Conservation (phyloP, 257 asterid genomes). For the Prunella vulgaris region DNA sequence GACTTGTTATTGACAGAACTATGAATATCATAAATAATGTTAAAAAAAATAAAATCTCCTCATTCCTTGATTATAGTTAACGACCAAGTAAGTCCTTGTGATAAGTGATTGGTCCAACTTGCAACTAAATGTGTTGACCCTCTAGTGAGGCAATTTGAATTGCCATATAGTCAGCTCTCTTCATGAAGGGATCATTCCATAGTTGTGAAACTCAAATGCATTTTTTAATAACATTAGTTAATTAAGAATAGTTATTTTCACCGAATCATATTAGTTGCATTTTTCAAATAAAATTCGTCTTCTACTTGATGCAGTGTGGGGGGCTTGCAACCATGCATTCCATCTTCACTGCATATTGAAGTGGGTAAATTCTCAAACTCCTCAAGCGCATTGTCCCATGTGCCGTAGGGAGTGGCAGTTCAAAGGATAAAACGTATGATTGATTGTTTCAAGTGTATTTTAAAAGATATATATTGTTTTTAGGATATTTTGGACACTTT, state of each 20-base stretch:
- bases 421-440: slow-evolving; percentile 42
- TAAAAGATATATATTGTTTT: no score
- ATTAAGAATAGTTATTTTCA: no score
- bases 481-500: no score
- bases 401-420: slow-evolving; percentile 95
- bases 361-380: slow-evolving; percentile 90
- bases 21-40: background rate
- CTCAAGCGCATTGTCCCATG: slow-evolving; percentile 93
- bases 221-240: background rate
- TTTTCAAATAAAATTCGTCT: background rate
- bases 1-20: background rate
- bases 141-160: background rate
- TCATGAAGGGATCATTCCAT: background rate
- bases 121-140: background rate
- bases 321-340: slow-evolving; percentile 86
- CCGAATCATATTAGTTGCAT: no score
- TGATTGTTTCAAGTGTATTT: background rate
- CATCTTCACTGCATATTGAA: slow-evolving; percentile 93
- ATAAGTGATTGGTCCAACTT: background rate
- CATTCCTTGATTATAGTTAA: no score
- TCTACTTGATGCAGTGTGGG: slow-evolving; percentile 46
- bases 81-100: background rate
- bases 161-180: background rate
- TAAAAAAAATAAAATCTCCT: no score
- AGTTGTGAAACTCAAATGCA: background rate